Evolutionary conservation across 164 flowering plant genomes (phyloP).

Genomic region (Euptelea pleiosperma): DNA sequence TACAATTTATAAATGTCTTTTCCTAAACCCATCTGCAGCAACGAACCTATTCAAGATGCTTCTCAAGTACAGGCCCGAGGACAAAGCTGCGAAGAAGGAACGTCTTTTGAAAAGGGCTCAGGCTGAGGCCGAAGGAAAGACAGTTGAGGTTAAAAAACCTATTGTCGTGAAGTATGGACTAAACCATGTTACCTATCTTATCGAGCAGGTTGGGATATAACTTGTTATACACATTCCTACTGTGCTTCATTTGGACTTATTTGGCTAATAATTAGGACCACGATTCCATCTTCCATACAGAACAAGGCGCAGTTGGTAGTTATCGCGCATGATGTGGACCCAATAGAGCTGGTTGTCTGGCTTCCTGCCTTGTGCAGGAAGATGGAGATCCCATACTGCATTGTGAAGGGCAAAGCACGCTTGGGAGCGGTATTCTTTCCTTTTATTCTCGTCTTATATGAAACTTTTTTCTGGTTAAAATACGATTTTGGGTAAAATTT

Average conservation of each 20-base stretch:
- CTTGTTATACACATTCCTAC: too few relatives aligned
- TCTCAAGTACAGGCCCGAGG: too few relatives aligned
- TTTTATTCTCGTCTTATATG: not conserved
- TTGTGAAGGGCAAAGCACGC: slow-evolving; percentile 73
- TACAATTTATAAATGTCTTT: too few relatives aligned
- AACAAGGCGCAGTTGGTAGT: slow-evolving; percentile 73
- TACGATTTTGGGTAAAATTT: too few relatives aligned
- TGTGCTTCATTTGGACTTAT: too few relatives aligned
- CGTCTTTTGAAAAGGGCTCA: slow-evolving; percentile 62
- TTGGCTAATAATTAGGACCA: too few relatives aligned
- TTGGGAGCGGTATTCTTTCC: slow-evolving; percentile 46
- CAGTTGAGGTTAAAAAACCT: slow-evolving; percentile 61
- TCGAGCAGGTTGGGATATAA: slow-evolving; percentile 62
- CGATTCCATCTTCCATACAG: too few relatives aligned
- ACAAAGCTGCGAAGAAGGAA: slow-evolving; percentile 52
- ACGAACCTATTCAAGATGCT: slow-evolving; percentile 49
- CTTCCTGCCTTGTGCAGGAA: slow-evolving; percentile 69
- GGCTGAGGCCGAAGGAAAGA: slow-evolving; percentile 68
- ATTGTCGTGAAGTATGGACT: slow-evolving; percentile 77
- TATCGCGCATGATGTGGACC: slow-evolving; percentile 76
- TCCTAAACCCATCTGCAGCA: too few relatives aligned
- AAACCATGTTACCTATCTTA: slow-evolving; percentile 75
- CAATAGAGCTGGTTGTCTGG: too few relatives aligned
- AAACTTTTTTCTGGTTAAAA: not conserved
- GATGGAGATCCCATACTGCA: slow-evolving; percentile 77